Evolutionary conservation across 192 early-diverging fungal species (phyloP).

Genomic region (Umbelopsis sp.): DNA sequence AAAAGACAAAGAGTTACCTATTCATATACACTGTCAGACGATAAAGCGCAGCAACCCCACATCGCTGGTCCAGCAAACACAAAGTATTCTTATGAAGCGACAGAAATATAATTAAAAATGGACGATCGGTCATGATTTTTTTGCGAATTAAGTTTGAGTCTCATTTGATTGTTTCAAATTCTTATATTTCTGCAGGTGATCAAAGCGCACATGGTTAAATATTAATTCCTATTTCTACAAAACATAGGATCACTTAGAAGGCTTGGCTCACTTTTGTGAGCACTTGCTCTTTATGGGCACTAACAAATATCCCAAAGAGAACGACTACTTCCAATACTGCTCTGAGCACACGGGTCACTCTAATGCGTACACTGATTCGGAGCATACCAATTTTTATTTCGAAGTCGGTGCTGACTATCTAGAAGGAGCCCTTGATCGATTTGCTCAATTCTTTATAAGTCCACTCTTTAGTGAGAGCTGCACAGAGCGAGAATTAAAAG

Average conservation of each 20-base stretch:
- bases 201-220: constrained; percentile 5
- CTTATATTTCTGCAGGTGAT: neutral
- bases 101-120: neutral
- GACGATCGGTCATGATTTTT: neutral
- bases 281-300: constrained; percentile 72
- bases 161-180: constrained; percentile 2
- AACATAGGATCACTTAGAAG: constrained; percentile 52
- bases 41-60: neutral
- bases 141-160: neutral
- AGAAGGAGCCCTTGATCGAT: constrained; percentile 54
- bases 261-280: constrained; percentile 72
- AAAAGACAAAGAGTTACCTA: neutral
- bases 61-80: neutral
- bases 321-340: constrained; percentile 56
- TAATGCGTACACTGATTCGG: constrained; percentile 51
- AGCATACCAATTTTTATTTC: constrained; percentile 57
- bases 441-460: constrained; percentile 87
- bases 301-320: constrained; percentile 66
- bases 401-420: constrained; percentile 52
- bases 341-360: constrained; percentile 51
- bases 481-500: constrained; percentile 87
- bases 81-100: neutral
- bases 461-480: constrained; percentile 83
- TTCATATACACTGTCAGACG: neutral
- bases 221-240: neutral